phyloP scores from a whole-genome alignment of 371 early-diverging fungal species.

The Capniomyces stellatus region DNA sequence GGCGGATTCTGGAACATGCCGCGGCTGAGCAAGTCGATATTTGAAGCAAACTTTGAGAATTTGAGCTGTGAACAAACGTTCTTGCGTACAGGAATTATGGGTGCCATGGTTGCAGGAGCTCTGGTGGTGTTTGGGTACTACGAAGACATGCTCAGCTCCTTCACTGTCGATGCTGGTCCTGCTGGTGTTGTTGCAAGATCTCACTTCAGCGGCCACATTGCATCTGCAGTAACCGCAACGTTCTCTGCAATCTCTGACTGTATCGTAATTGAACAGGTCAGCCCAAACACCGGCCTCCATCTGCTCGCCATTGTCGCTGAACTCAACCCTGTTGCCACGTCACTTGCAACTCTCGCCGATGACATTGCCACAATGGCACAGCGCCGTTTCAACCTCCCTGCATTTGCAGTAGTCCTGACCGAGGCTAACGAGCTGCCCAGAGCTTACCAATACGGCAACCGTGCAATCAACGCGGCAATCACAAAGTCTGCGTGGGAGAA shows the following conservation, averaged over 20 bases:
- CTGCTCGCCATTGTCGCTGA: conserved; percentile 54
- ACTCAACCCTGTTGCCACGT: conserved; percentile 23
- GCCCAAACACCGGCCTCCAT: conserved; percentile 36
- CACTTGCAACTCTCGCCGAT: conserved; percentile 29
- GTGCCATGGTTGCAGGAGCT: conserved; percentile 50
- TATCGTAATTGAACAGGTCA: conserved; percentile 37
- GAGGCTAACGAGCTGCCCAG: conserved; percentile 44
- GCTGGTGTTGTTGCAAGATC: conserved; percentile 3
- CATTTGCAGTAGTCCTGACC: conserved; percentile 38
- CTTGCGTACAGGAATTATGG: conserved; percentile 60
- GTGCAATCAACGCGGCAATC: conserved; percentile 38
- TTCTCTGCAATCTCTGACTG: conserved; percentile 20
- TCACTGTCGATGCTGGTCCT: conserved; percentile 7
- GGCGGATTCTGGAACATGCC: conserved; percentile 69
- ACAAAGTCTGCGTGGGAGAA: conserved; percentile 42
- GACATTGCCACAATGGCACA: conserved; percentile 31
- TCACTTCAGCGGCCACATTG: conserved; percentile 19
- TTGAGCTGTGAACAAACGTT: conserved; percentile 35
- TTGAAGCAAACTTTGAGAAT: conserved; percentile 35
- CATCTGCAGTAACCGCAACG: conserved; percentile 9
- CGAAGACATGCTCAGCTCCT: conserved; percentile 42
- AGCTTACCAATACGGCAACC: conserved; percentile 43
- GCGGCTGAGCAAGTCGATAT: conserved; percentile 46
- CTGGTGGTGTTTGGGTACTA: conserved; percentile 52
- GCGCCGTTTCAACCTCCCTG: conserved; percentile 35